Base-by-base conservation (phyloP, 306 rosid species). In the Sesbania bispinosa region DNA sequence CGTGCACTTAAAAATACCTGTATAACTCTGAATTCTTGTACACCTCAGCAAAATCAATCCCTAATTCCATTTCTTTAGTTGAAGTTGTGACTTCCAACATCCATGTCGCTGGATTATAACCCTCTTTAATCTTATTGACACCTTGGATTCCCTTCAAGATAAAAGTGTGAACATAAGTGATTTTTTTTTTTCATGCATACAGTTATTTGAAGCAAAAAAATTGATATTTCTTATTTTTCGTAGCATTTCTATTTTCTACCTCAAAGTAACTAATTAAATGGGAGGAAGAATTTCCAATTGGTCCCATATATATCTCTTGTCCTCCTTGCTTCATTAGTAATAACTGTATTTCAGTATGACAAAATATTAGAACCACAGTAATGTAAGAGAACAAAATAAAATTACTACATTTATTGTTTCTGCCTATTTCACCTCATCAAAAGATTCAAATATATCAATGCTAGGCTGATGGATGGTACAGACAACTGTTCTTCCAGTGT, bases 381-480 rank as follows among this genome's bases (percentile, higher is more conserved):
- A 58, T 71, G 53, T 51, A 42, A 51, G 64, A 71, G 60, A 65
- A 20, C 19, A n/a, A n/a, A n/a, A n/a, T 26, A 29, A 62, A 69
- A 38, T 10, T 71, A 15, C 30, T 35, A 5, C 10, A 27, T 43
- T 35, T 38, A 10, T 58, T 43, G 23, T 18, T 1, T 63, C 51
- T 36, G 5, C 14, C 7, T 8, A 10, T 30, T 4, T 76, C 19
- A 86, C 90, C 90, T 86, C 90, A 79, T 86, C 90, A 30, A 84
- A 86, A 54, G 90, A 82, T 53, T 86, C 90, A 69, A 86, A 86
- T 59, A 86, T 81, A 52, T 86, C 90, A 73, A 86, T 86, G 81
- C 90, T 86, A 39, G 90, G 90, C 36, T 86, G 90, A 71, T 86
- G 90, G 51, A 86, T 86, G 77, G 90, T 86, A 78, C 90, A 86